Conservation (phyloP, 345 rosid genomes). For the Linum lewisii region DNA sequence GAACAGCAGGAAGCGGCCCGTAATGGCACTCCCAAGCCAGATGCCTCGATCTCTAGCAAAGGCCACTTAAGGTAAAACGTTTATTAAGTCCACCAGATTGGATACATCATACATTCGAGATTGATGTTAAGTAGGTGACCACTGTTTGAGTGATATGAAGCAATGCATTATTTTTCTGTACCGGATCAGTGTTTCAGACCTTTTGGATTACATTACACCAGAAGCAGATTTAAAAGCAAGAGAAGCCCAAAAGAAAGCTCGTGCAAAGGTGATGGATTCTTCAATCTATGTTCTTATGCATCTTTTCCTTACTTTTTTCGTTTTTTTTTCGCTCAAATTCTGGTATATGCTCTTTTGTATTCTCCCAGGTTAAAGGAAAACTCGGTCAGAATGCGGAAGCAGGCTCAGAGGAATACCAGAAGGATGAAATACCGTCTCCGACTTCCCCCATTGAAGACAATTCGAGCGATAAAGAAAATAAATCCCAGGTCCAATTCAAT, state of each 20-base stretch:
- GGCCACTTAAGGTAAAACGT: slow-evolving; percentile 25
- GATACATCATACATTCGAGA: too few species aligned
- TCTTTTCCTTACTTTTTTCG: background rate
- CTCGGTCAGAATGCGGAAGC: slow-evolving; percentile 60
- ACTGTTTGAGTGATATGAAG: background rate
- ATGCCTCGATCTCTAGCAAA: slow-evolving; percentile 31
- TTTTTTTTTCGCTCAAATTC: slow-evolving; percentile 6
- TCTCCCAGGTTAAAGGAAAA: slow-evolving; percentile 59
- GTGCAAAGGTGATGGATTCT: slow-evolving; percentile 56
- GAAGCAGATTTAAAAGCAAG: slow-evolving; percentile 77
- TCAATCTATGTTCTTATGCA: slow-evolving; percentile 5
- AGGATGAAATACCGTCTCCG: slow-evolving; percentile 43
- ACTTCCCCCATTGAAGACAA: slow-evolving; percentile 38
- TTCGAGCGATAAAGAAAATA: slow-evolving; percentile 76
- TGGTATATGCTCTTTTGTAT: slow-evolving; percentile 10
- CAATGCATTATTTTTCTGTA: slow-evolving; percentile 10
- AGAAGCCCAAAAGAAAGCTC: slow-evolving; percentile 89
- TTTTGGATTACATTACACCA: slow-evolving; percentile 93
- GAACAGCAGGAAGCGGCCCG: slow-evolving; percentile 33
- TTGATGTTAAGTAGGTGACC: too few species aligned
- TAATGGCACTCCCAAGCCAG: slow-evolving; percentile 28
- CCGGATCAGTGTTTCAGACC: slow-evolving; percentile 83
- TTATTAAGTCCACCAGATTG: too few species aligned
- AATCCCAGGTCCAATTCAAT: slow-evolving; percentile 39
- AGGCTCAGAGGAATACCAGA: slow-evolving; percentile 48